These are phyloP conservation scores for Leptomonas pyrrhocoris DNA, from an alignment of 208 protist genomes.

Conservation along the genomic window DNA sequence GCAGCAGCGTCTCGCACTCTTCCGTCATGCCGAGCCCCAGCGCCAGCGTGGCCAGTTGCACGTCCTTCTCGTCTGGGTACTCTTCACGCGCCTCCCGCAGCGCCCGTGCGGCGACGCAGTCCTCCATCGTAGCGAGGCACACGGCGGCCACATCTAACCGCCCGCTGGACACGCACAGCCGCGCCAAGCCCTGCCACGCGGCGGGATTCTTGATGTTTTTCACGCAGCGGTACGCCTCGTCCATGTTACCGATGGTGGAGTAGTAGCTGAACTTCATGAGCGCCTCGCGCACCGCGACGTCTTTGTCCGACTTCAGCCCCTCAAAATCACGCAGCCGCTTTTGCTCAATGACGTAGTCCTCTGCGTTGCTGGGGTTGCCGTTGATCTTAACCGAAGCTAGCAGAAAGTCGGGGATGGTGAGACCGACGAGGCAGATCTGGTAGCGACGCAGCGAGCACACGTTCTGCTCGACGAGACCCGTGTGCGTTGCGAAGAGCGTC, in stretches of 20 bases:
- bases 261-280: conserved; percentile 97
- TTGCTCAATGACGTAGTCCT: conserved; percentile 90
- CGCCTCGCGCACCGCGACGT: conserved; percentile 88
- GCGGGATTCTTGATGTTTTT: conserved; percentile 93
- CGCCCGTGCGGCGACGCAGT: conserved; percentile 88
- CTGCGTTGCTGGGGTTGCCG: conserved; percentile 73
- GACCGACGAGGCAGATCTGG: conserved; percentile 89
- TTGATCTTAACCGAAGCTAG: conserved; percentile 86
- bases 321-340: conserved; percentile 94
- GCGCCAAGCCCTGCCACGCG: conserved; percentile 96
- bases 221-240: conserved; percentile 96
- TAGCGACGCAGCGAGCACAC: conserved; percentile 71
- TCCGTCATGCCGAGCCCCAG: conserved; percentile 94
- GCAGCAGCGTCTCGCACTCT: conserved; percentile 89
- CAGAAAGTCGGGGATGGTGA: conserved; percentile 92
- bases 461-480: conserved; percentile 88
- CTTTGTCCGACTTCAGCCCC: conserved; percentile 88
- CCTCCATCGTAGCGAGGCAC: conserved; percentile 95
- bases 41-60: conserved; percentile 94
- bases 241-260: conserved; percentile 97
- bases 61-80: conserved; percentile 85
- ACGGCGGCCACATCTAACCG: conserved; percentile 95
- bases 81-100: conserved; percentile 86
- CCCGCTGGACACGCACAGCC: conserved; percentile 94
- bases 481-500: conserved; percentile 85